Conservation (phyloP, 345 rosid genomes). For the Lumnitzera littorea region DNA sequence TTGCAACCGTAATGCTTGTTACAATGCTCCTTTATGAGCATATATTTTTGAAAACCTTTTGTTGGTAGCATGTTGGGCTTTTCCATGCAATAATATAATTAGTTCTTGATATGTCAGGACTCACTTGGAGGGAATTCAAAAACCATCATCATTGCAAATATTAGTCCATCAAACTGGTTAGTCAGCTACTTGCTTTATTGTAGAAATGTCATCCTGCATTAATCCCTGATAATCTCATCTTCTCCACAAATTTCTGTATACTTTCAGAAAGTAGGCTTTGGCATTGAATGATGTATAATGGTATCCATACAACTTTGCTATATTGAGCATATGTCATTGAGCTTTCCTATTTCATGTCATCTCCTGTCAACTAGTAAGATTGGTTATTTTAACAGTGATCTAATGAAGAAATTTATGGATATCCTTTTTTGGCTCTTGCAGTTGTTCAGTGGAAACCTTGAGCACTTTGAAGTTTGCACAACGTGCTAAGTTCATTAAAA, state of each 20-base stretch:
- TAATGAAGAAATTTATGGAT: background rate
- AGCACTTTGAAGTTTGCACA: constrained; percentile 99
- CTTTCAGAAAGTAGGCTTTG: background rate
- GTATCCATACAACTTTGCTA: no score
- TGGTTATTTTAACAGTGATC: no score
- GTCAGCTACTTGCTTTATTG: constrained; percentile 10
- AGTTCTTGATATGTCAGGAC: constrained; percentile 44
- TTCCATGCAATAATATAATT: background rate
- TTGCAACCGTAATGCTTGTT: no score
- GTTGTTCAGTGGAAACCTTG: constrained; percentile 88
- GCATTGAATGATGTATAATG: background rate
- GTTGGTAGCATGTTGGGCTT: background rate
- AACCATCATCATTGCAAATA: constrained; percentile 92
- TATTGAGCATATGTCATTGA: no score
- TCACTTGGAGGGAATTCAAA: constrained; percentile 98
- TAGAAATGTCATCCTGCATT: constrained; percentile 5
- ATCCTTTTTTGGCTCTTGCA: constrained; percentile 25
- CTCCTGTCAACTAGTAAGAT: no score
- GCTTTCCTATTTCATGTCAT: no score
- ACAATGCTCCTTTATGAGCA: background rate
- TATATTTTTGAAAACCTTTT: background rate
- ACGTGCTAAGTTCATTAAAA: constrained; percentile 94
- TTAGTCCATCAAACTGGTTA: constrained; percentile 90
- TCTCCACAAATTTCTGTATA: no score
- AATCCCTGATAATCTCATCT: background rate